phyloP scores from a whole-genome alignment of 108 stramenopile species.

The Fragilaria radians region DNA sequence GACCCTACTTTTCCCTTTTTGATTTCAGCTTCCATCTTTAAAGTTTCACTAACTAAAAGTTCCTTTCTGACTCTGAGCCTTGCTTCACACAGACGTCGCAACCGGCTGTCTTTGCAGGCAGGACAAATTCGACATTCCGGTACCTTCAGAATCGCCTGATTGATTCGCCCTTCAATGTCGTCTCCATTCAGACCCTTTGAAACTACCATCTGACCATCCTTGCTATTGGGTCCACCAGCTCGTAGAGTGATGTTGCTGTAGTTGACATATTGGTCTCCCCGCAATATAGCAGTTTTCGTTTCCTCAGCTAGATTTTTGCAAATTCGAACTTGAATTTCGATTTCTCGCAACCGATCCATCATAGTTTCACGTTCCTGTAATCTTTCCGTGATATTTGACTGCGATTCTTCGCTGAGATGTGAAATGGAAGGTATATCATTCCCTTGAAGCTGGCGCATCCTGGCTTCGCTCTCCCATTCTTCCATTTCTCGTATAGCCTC shows the following conservation, averaged over 20 bases:
- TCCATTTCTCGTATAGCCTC: slow-evolving; percentile 72
- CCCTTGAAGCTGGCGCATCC: slow-evolving; percentile 49
- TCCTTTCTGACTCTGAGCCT: slow-evolving; percentile 52
- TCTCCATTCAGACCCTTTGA: slow-evolving; percentile 36
- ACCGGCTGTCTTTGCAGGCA: slow-evolving; percentile 46
- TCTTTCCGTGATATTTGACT: slow-evolving; percentile 41
- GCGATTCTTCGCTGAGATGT: slow-evolving; percentile 22
- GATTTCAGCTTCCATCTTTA: slow-evolving; percentile 19
- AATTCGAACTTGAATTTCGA: slow-evolving; percentile 76
- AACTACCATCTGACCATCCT: slow-evolving; percentile 29
- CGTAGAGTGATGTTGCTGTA: slow-evolving; percentile 76
- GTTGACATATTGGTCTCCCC: slow-evolving; percentile 83
- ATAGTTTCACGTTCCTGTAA: slow-evolving; percentile 52
- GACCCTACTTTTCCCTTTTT: slow-evolving; percentile 16
- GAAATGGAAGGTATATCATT: slow-evolving; percentile 42
- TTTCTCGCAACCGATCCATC: slow-evolving; percentile 64
- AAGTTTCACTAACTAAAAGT: slow-evolving; percentile 55
- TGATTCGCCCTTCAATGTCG: slow-evolving; percentile 74
- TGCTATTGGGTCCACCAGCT: slow-evolving; percentile 50
- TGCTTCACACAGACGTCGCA: slow-evolving; percentile 51
- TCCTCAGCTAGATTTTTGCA: slow-evolving; percentile 64
- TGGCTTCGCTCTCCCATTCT: slow-evolving; percentile 61
- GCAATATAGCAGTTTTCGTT: slow-evolving; percentile 49
- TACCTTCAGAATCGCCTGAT: slow-evolving; percentile 53
- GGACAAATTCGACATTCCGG: slow-evolving; percentile 79